phyloP scores from a whole-genome alignment of 164 flowering plant genomes.

The Tetrastigma voinierianum region DNA sequence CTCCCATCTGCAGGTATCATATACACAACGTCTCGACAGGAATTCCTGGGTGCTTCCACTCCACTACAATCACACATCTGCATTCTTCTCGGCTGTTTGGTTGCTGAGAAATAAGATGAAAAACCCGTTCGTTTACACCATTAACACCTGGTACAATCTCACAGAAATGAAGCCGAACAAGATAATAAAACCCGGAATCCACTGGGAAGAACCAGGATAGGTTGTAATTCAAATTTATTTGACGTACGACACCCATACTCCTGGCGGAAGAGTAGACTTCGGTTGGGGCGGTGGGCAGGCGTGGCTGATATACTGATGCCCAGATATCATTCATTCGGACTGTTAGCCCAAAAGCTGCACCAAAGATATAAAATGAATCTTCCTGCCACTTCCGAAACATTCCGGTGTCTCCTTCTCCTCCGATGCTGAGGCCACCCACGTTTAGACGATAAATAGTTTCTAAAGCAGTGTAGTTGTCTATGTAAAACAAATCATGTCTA shows the following conservation, averaged over 20 bases:
- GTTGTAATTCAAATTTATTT: too few species aligned
- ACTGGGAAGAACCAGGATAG: too few species aligned
- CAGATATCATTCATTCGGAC: background rate
- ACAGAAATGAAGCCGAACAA: constrained; percentile 33
- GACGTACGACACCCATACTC: background rate
- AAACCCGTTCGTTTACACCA: constrained; percentile 8
- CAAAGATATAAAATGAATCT: background rate
- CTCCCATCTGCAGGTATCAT: constrained; percentile 10
- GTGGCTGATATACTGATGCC: background rate
- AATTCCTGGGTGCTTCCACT: background rate
- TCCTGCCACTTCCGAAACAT: too few species aligned
- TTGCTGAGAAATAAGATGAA: constrained; percentile 18
- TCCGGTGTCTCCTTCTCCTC: too few species aligned
- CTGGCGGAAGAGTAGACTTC: constrained; percentile 12
- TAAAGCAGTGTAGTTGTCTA: too few species aligned
- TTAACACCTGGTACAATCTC: constrained; percentile 12
- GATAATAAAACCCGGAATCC: too few species aligned
- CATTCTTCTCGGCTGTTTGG: constrained; percentile 13
- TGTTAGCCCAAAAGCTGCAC: background rate
- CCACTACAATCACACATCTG: constrained; percentile 14
- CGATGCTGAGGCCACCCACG: too few species aligned
- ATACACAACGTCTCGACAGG: constrained; percentile 7
- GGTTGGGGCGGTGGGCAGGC: constrained; percentile 16
- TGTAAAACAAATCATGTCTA: too few species aligned
- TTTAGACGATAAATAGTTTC: too few species aligned